These are phyloP conservation scores for Lagenaria siceraria DNA, from an alignment of 306 rosid species.

Conservation along the genomic window DNA sequence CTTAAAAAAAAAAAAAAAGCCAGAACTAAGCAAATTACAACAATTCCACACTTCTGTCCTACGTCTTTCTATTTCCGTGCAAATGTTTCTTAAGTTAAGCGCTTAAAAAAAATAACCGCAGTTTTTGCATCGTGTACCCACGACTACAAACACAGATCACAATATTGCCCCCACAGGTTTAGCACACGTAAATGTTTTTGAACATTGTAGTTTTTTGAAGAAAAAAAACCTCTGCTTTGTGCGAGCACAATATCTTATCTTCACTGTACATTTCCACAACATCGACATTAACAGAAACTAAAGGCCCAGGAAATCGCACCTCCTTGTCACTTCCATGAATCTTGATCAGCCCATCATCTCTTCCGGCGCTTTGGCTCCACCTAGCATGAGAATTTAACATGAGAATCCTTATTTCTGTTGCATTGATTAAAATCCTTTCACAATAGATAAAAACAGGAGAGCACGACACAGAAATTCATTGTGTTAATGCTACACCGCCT, in stretches of 20 bases:
- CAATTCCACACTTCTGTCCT: conserved; percentile 25
- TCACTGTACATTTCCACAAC: conserved; percentile 47
- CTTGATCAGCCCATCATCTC: conserved; percentile 27
- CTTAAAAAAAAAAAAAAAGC: conserved; percentile 10
- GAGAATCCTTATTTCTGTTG: not conserved
- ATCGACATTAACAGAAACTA: conserved; percentile 14
- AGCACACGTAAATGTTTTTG: conserved; percentile 30
- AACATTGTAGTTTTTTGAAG: not conserved
- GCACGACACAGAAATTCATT: not conserved
- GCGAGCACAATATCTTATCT: conserved; percentile 40
- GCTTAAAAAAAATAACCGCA: conserved; percentile 12
- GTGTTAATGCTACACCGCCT: not conserved
- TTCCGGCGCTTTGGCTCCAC: conserved; percentile 48
- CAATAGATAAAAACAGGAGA: not conserved
- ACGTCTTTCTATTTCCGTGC: conserved; percentile 16
- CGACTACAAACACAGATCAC: conserved; percentile 26
- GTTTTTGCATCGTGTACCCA: conserved; percentile 4
- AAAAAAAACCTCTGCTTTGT: conserved; percentile 30
- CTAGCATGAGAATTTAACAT: conserved; percentile 12
- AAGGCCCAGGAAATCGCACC: conserved; percentile 28
- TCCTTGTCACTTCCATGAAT: conserved; percentile 15
- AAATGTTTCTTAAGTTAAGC: conserved; percentile 18
- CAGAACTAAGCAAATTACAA: conserved; percentile 19
- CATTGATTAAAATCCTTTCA: not conserved
- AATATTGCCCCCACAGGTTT: conserved; percentile 20